These are phyloP conservation scores for Jacaranda mimosifolia DNA, from an alignment of 257 asterid genomes.

Conservation along the genomic window DNA sequence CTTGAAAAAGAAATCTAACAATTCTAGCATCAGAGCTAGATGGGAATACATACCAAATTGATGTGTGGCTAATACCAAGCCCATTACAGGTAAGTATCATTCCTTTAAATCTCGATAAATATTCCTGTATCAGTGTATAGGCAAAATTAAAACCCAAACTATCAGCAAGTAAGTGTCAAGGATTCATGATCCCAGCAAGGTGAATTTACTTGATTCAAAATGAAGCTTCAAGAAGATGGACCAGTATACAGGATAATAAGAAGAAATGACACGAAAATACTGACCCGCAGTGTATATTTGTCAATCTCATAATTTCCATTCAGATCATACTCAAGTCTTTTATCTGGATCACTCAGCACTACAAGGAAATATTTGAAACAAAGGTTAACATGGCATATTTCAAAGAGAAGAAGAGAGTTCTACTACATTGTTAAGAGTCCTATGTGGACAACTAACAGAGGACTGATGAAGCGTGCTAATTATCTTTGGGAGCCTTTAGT, in stretches of 20 bases:
- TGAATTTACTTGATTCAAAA: constrained; percentile 7
- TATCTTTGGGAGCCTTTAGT: constrained; percentile 10
- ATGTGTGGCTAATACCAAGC: constrained; percentile 66
- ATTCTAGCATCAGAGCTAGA: constrained; percentile 26
- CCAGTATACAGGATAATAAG: neutral
- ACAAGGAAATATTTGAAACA: constrained; percentile 33
- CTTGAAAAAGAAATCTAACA: constrained; percentile 11
- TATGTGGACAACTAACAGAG: neutral
- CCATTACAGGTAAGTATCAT: constrained; percentile 78
- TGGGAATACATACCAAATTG: constrained; percentile 53
- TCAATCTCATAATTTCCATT: constrained; percentile 69
- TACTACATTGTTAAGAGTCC: constrained; percentile 3
- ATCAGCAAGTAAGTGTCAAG: constrained; percentile 31
- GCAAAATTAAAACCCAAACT: constrained; percentile 15
- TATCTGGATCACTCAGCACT: constrained; percentile 77
- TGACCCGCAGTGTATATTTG: constrained; percentile 68
- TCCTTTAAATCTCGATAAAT: constrained; percentile 75
- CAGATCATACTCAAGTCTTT: constrained; percentile 69
- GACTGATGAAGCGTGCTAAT: neutral
- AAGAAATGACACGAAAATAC: constrained; percentile 20
- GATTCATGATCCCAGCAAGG: constrained; percentile 30
- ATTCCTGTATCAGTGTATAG: constrained; percentile 63
- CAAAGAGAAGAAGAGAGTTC: constrained; percentile 14
- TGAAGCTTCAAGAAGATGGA: neutral
- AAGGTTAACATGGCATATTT: constrained; percentile 26